Base-by-base conservation (phyloP, 1,284 basidiomycete species). In the Melampsora larici-populina region DNA sequence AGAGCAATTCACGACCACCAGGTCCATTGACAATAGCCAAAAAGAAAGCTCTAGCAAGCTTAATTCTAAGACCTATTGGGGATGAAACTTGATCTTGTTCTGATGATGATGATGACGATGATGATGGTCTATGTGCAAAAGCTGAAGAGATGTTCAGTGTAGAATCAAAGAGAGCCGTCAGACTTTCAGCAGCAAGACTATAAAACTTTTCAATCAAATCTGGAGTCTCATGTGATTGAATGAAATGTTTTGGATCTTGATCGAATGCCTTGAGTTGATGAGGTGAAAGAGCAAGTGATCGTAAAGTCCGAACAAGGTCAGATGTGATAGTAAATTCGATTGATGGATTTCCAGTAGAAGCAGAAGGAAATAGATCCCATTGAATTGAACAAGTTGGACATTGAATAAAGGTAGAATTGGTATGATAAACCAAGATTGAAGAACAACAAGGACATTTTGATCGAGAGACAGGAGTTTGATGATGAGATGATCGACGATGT, bases 41-140 rank as follows among this genome's bases (percentile, higher is more conserved):
- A 29, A 60, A 60, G 55, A 60, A 60, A 60, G 55, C 55, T 60
- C 55, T 60, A 60, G 55, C 55, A 29, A 60, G 55, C 17, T 29
- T 60, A 15, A 60, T 24, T 24, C 55, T 24, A 60, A 60, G 55
- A 29, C 55, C 55, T 2, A 60, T 29, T 11, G 55, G 55, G 3
- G n/a, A 24, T n/a, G 55, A 60, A 60, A 3, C 1, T n/a, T 24
- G 29, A 24, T 29, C 55, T 11, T 24, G 55, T 9, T 11, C 29
- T 24, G 55, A 60, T 60, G 24, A 17, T 11, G 55, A 58, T 36
- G 36, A 36, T 24, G 55, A 58, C n/a, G n/a, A 29, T 5, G 55
- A 43, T 46, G 43, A 17, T 17, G 43, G 43, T 46, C 43, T 15
- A 29, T 60, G 29, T 13, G 55, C 18, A 60, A 60, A 60, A 60